Evolutionary conservation across 441 rosid species (phyloP), one percentile per base, ranked within the genome.

Genomic region (Pelargonium myrrhifolium): DNA sequence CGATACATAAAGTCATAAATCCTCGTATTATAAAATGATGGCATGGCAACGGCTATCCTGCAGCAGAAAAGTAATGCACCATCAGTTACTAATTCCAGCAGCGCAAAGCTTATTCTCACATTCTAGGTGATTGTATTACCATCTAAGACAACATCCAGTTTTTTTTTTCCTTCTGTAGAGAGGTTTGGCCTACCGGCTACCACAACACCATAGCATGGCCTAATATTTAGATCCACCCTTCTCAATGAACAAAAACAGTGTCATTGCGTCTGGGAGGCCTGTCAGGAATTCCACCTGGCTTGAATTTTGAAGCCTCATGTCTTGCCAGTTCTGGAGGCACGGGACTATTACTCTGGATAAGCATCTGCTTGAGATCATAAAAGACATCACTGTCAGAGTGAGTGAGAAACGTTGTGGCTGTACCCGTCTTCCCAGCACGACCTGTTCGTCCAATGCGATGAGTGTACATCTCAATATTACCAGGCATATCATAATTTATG

Each of bases 391-490:
- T 61, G 72, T 90, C 95, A 0, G 81, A 84, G 10, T 85, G 78
- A 47, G 95, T 88, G 79, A 90, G 73, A 84, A 90, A 90, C 26
- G 95, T 88, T n/a, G 95, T 87, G 18, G 98, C 96, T 67, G 89
- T 79, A 77, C 97, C 97, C 3, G 93, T 91, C 79, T 93, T 93
- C 66, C 95, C 96, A 49, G 97, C 98, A 79, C 96, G 95, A 14
- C 96, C 97, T 6, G 96, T 93, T 81, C 97, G 85, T 62, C 97
- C 96, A 64, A 91, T 91, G 69, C 96, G 95, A 78, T 91, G 98
- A 1, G 96, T 91, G 71, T 93, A 91, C 92, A 78, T 84, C 78
- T 91, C 97, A 56, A 91, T 89, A 63, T 79, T 86, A 60, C 86
- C 84, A 65, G 95, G 95, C 98, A 93, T 89, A 77, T 90, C 97